Evolutionary conservation across 1,284 basidiomycete genomes (phyloP).

Genomic region (Ceratorhiza oryzae-sativae): DNA sequence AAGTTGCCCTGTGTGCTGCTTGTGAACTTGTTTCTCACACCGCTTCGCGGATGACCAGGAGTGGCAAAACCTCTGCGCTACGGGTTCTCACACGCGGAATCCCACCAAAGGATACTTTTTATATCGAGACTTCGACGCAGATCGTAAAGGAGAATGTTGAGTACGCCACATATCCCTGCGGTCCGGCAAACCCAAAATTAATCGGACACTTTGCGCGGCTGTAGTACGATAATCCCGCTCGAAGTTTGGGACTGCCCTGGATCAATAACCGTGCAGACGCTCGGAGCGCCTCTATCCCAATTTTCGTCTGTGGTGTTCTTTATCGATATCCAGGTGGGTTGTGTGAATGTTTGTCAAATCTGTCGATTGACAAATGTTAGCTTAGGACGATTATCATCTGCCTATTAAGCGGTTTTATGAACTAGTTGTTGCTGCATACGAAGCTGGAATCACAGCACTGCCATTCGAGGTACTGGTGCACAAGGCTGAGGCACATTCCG

Average conservation of each 20-base stretch:
- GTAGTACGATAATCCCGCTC: slow-evolving; percentile 87
- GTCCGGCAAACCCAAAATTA: background rate
- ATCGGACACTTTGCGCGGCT: background rate
- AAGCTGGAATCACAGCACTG: slow-evolving; percentile 73
- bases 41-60: slow-evolving; percentile 57
- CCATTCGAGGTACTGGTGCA: slow-evolving; percentile 95
- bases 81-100: slow-evolving; percentile 90
- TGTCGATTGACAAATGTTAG: slow-evolving; percentile 46
- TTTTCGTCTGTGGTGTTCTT: slow-evolving; percentile 91
- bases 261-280: slow-evolving; percentile 75
- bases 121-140: slow-evolving; percentile 85
- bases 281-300: slow-evolving; percentile 73
- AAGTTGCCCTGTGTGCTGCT: slow-evolving; percentile 43
- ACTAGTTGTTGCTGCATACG: slow-evolving; percentile 75
- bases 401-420: slow-evolving; percentile 81
- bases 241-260: slow-evolving; percentile 97
- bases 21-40: slow-evolving; percentile 38
- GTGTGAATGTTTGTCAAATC: slow-evolving; percentile 30
- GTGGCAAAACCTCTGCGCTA: slow-evolving; percentile 92
- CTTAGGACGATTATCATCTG: slow-evolving; percentile 59
- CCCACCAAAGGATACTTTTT: slow-evolving; percentile 87
- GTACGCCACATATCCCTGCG: slow-evolving; percentile 59
- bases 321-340: slow-evolving; percentile 89
- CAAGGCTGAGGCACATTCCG: slow-evolving; percentile 91
- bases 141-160: slow-evolving; percentile 79